Conservation (phyloP, 106 monocot species). For the Alisma plantagoaquatica region DNA sequence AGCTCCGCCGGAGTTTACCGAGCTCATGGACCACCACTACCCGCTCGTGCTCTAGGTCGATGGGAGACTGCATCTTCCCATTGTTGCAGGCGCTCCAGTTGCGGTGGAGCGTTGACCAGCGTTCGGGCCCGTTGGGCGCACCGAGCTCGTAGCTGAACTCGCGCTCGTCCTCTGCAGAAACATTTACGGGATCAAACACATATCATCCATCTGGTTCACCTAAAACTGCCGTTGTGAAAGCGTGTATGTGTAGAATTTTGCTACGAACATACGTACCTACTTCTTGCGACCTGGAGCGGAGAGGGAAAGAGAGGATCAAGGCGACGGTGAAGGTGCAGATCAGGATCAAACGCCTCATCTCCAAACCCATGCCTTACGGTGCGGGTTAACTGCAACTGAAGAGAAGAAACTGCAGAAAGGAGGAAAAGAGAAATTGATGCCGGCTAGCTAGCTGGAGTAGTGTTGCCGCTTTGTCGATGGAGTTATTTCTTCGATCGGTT, state of each 20-base stretch:
- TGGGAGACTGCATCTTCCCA: constrained; percentile 47
- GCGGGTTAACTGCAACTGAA: too few relatives aligned
- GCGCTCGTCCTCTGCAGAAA: constrained; percentile 36
- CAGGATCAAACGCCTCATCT: not conserved
- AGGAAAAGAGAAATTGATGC: too few relatives aligned
- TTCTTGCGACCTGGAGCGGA: constrained; percentile 13
- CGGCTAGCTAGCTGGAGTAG: too few relatives aligned
- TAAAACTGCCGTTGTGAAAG: too few relatives aligned
- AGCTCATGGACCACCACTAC: constrained; percentile 12
- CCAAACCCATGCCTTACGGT: too few relatives aligned
- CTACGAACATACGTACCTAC: constrained; percentile 15
- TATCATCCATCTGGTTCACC: too few relatives aligned
- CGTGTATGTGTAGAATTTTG: too few relatives aligned
- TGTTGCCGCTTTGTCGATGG: too few relatives aligned
- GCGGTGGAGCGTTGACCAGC: constrained; percentile 40
- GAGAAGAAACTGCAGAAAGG: too few relatives aligned
- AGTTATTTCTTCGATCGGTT: too few relatives aligned
- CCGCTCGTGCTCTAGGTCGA: constrained; percentile 33
- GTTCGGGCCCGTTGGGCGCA: constrained; percentile 27
- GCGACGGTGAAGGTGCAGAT: not conserved
- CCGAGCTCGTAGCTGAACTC: constrained; percentile 16
- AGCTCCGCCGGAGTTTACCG: constrained; percentile 15
- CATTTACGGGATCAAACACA: too few relatives aligned
- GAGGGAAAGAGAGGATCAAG: not conserved
- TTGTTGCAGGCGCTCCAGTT: constrained; percentile 34